Evolutionary conservation across 495 filamentous ascomycete species (phyloP).

Genomic region (Staphylotrichum tortipilum): DNA sequence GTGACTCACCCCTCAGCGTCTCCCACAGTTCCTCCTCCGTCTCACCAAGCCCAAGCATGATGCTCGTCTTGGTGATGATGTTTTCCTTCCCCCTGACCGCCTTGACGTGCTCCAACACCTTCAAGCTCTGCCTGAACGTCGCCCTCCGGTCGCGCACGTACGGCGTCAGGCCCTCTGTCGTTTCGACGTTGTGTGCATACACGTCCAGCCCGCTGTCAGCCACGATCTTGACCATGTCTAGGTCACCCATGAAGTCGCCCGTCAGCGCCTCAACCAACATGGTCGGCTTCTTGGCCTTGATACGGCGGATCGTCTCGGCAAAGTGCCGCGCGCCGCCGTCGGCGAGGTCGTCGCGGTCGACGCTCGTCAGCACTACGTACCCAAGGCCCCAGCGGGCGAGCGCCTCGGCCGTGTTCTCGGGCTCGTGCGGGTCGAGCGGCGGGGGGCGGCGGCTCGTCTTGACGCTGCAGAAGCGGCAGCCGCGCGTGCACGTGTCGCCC

Average conservation of each 20-base stretch:
- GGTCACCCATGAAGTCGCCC: slow-evolving; percentile 75
- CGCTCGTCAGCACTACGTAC: slow-evolving; percentile 88
- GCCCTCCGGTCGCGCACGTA: slow-evolving; percentile 84
- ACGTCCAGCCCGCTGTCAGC: slow-evolving; percentile 86
- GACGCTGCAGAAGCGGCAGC: slow-evolving; percentile 93
- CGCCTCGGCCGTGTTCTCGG: slow-evolving; percentile 92
- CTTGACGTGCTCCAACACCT: slow-evolving; percentile 77
- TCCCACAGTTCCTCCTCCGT: slow-evolving; percentile 81
- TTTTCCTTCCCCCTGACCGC: slow-evolving; percentile 48
- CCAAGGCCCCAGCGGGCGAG: slow-evolving; percentile 87
- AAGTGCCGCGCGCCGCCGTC: slow-evolving; percentile 89
- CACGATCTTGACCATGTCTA: slow-evolving; percentile 74
- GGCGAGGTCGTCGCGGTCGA: slow-evolving; percentile 84
- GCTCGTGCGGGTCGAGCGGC: slow-evolving; percentile 90
- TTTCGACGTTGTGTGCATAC: slow-evolving; percentile 96
- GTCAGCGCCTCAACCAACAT: slow-evolving; percentile 95
- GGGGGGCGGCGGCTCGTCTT: slow-evolving; percentile 74
- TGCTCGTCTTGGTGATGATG: slow-evolving; percentile 91
- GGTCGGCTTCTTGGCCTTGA: slow-evolving; percentile 77
- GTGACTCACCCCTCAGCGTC: slow-evolving; percentile 57
- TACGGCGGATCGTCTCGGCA: slow-evolving; percentile 87
- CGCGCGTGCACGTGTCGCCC: slow-evolving; percentile 96
- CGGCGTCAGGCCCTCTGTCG: slow-evolving; percentile 81
- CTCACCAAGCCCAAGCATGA: slow-evolving; percentile 95
- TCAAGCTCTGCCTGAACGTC: slow-evolving; percentile 76